Evolutionary conservation across 2,329 filamentous ascomycete genomes (phyloP), one percentile per base, ranked within the genome.

Genomic region (Curvularia sp.): DNA sequence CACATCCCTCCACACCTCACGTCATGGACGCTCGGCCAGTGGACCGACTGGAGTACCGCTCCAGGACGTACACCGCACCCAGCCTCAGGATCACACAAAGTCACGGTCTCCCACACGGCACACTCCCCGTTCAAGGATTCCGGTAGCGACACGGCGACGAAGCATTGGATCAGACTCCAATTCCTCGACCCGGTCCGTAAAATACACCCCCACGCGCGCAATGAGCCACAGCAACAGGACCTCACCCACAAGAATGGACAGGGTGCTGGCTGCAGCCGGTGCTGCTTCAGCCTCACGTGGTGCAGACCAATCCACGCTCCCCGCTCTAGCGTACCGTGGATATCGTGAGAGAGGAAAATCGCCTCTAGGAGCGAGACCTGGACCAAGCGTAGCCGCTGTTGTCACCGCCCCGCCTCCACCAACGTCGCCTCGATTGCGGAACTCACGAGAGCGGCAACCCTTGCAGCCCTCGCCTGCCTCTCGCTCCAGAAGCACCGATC

Each of bases 101-200:
- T 39, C 54, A 23, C 61, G 59, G 27, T 61, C 66, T 47, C 58
- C 63, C 18, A 66, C 62, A 39, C 68, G 66, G 30, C 65, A 54
- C 18, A 72, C 73, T 2, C 72, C 72, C 10, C 71, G 66, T 18
- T 77, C 74, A 10, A 59, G 72, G 36, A 77, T 77, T 50, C 74
- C 74, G 8, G 66, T 76, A 27, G 58, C 69, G 6, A 62, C 65
- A 23, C 67, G 71, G 45, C 73, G 74, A 7, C 64, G 69, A 59
- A 76, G 74, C 53, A 64, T 61, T n/a, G 66, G 70, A 4, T 78
- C 75, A 53, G 74, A 77, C 39, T 74, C 73, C 15, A 72, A 68
- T 52, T 73, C 75, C 3, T 75, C 75, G 18, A 73, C 62, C n/a
- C 69, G 66, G 8, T 77, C 74, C 5, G 67, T 68, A 5, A 74